These are phyloP conservation scores for Ochetophila trinervis DNA, from an alignment of 306 rosid genomes.

Conservation along the genomic window DNA sequence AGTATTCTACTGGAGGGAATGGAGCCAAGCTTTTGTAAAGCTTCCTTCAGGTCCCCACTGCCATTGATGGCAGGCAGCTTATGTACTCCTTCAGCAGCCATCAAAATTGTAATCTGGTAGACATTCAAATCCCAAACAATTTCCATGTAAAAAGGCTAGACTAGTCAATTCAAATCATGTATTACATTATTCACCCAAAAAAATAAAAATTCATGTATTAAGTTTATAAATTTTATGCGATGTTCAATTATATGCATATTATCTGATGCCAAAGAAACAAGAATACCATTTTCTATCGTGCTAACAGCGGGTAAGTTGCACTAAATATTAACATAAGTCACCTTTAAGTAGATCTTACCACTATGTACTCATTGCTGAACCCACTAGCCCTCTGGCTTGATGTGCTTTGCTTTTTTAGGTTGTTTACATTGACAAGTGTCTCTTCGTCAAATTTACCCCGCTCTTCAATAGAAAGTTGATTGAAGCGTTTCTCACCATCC, in stretches of 20 bases:
- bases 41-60: conserved; percentile 83
- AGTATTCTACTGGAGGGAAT: conserved; percentile 77
- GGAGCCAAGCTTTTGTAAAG: conserved; percentile 89
- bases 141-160: background rate
- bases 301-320: too few species aligned
- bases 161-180: background rate
- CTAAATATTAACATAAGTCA: conserved; percentile 5
- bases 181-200: too few species aligned
- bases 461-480: conserved; percentile 96
- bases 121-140: conserved; percentile 8
- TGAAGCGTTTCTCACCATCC: conserved; percentile 86
- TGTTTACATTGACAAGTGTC: conserved; percentile 90
- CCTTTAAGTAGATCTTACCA: conserved; percentile 50
- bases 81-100: conserved; percentile 89
- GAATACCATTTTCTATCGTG: background rate
- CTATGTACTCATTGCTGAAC: conserved; percentile 94
- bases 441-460: conserved; percentile 98
- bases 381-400: conserved; percentile 72
- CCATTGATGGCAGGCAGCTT: conserved; percentile 89
- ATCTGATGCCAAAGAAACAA: background rate
- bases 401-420: conserved; percentile 73
- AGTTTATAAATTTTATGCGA: too few species aligned
- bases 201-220: too few species aligned
- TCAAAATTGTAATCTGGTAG: conserved; percentile 78
- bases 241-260: too few species aligned